Conservation (phyloP, 371 early-diverging fungal species). For the Mortierella sp. region DNA sequence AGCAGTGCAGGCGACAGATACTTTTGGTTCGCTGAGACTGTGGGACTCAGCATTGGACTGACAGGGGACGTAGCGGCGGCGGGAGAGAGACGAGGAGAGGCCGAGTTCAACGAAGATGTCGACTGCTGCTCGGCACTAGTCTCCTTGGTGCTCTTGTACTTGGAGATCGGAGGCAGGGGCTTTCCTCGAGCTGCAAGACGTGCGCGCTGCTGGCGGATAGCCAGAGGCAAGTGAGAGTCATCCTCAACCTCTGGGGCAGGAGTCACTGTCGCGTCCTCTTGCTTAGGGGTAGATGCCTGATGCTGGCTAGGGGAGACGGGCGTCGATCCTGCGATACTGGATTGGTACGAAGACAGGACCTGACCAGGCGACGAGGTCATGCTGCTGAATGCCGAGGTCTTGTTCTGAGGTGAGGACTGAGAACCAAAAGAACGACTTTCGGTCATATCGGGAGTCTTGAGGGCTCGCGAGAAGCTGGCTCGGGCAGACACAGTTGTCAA, state of each 20-base stretch:
- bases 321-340: slow-evolving; percentile 17
- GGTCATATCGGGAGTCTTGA: slow-evolving; percentile 34
- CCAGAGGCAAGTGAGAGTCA: slow-evolving; percentile 49
- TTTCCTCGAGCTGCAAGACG: slow-evolving; percentile 49
- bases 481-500: neutral
- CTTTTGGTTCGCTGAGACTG: slow-evolving; percentile 14
- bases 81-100: slow-evolving; percentile 23
- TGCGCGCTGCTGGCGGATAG: slow-evolving; percentile 54
- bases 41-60: slow-evolving; percentile 8
- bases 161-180: slow-evolving; percentile 50
- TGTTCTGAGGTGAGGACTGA: neutral
- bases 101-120: neutral
- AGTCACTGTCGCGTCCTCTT: neutral
- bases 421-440: neutral
- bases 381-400: neutral
- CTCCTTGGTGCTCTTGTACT: slow-evolving; percentile 44
- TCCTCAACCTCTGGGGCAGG: slow-evolving; percentile 30
- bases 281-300: no score
- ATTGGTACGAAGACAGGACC: slow-evolving; percentile 19
- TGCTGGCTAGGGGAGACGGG: slow-evolving; percentile 18
- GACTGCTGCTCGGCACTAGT: neutral
- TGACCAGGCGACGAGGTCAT: slow-evolving; percentile 11
- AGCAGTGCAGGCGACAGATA: slow-evolving; percentile 44
- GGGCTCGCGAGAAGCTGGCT: neutral
- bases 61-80: slow-evolving; percentile 15